Evolutionary conservation across 768 basidiomycete genomes (phyloP).

Genomic region (Suillus plorans): DNA sequence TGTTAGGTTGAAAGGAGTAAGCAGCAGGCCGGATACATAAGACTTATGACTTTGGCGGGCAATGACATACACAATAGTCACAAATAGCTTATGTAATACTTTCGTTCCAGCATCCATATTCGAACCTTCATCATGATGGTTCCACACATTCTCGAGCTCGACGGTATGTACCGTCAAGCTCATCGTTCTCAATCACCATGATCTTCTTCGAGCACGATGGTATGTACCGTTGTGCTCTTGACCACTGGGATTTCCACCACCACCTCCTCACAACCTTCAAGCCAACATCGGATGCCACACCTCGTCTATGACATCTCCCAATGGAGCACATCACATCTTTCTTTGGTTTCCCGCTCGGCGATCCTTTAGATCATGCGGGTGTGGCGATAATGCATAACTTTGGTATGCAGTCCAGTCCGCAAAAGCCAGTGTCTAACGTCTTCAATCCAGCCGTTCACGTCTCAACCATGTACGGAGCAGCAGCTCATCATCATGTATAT

Average conservation of each 20-base stretch:
- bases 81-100: background rate
- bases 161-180: too few species aligned
- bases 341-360: background rate
- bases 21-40: too few species aligned
- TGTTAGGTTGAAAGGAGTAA: background rate
- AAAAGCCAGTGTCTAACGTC: background rate
- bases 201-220: background rate
- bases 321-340: background rate
- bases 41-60: too few species aligned
- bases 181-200: background rate
- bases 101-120: too few species aligned
- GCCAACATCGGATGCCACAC: background rate
- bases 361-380: background rate
- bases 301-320: background rate
- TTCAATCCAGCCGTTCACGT: background rate
- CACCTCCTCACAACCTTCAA: too few species aligned
- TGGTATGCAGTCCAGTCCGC: background rate
- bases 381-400: background rate
- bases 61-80: too few species aligned
- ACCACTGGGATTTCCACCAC: background rate
- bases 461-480: background rate
- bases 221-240: background rate
- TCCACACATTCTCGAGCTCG: too few species aligned
- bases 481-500: too few species aligned
- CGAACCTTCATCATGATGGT: too few species aligned